These are phyloP conservation scores for Spathaspora hagerdaliae DNA, from an alignment of 805 yeast species.

Conservation along the genomic window DNA sequence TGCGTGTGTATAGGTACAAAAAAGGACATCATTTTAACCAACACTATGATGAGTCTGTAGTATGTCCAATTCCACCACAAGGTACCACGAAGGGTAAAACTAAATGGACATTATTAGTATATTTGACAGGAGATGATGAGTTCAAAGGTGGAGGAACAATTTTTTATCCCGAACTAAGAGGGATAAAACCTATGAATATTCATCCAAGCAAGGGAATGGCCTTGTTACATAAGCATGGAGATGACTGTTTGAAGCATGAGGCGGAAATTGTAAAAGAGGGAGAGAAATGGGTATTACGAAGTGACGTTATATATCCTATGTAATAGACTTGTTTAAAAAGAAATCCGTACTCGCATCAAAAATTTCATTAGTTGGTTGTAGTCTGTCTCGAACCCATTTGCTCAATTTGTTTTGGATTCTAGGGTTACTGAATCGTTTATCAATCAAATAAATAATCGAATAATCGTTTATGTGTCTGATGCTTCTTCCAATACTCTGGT, in stretches of 20 bases:
- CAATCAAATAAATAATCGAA: constrained; percentile 70
- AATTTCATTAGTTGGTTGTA: constrained; percentile 11
- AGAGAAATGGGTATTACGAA: constrained; percentile 59
- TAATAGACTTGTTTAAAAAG: constrained; percentile 15
- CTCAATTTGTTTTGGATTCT: constrained; percentile 59
- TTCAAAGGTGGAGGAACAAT: constrained; percentile 59
- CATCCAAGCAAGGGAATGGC: constrained; percentile 55
- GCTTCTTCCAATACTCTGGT: constrained; percentile 90
- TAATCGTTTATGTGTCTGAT: constrained; percentile 82
- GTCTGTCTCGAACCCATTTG: constrained; percentile 58
- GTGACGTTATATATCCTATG: constrained; percentile 43
- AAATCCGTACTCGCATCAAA: constrained; percentile 24
- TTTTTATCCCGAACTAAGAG: constrained; percentile 35
- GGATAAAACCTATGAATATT: constrained; percentile 25
- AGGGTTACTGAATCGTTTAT: constrained; percentile 49
- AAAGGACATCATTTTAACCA: constrained; percentile 57
- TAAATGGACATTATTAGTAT: constrained; percentile 57
- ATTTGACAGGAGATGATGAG: constrained; percentile 54
- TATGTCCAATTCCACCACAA: constrained; percentile 21
- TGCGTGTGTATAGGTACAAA: constrained; percentile 51
- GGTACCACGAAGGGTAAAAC: constrained; percentile 35
- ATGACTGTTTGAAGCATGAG: constrained; percentile 59
- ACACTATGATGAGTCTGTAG: constrained; percentile 59
- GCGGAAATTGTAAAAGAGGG: constrained; percentile 50
- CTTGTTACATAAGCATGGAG: constrained; percentile 61